Conservation (phyloP, 148 eudicot genomes). For the Chenopodium album region DNA sequence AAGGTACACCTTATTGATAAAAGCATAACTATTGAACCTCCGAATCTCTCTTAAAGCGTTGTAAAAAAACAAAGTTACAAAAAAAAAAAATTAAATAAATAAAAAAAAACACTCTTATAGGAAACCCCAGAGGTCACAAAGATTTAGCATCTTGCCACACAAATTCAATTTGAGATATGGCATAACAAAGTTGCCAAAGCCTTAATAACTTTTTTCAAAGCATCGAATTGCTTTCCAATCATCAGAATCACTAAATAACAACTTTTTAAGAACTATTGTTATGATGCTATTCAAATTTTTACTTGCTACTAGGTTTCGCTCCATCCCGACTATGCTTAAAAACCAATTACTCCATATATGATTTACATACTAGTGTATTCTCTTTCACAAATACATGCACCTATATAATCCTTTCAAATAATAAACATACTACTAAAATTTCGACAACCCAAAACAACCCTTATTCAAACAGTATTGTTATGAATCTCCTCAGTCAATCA, state of each 20-base stretch:
- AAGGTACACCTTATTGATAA: not conserved
- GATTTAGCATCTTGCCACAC: not conserved
- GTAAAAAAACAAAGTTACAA: no score
- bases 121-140: not conserved
- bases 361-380: not conserved
- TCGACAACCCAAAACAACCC: no score
- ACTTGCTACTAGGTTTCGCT: not conserved
- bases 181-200: not conserved
- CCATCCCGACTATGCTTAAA: not conserved
- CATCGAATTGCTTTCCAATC: not conserved
- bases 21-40: not conserved
- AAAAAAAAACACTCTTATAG: no score
- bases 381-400: not conserved
- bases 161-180: not conserved
- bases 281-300: not conserved
- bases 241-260: not conserved
- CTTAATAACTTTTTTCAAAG: no score
- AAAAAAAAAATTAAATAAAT: no score
- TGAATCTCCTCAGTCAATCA: no score
- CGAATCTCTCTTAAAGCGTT: not conserved
- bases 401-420: no score
- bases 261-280: no score
- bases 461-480: no score
- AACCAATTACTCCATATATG: no score
- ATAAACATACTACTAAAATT: no score